Conservation (phyloP, 768 basidiomycete genomes). For the Symmetrospora coprosmae region DNA sequence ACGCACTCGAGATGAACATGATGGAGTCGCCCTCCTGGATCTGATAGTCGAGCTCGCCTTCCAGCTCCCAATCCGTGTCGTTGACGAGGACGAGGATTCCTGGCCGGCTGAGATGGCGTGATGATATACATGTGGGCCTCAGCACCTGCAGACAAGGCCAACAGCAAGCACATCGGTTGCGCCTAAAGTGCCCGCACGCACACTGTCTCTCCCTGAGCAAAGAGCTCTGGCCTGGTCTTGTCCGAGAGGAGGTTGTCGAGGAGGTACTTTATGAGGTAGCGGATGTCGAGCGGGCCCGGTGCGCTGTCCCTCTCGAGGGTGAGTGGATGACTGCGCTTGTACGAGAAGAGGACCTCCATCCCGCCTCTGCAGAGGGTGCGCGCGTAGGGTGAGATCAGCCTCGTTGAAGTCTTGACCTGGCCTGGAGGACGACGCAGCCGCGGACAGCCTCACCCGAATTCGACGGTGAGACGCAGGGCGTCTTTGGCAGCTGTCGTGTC, state of each 20-base stretch:
- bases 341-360: conserved; percentile 68
- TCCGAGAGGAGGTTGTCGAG: conserved; percentile 51
- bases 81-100: conserved; percentile 95
- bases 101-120: conserved; percentile 61
- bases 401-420: neutral
- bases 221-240: conserved; percentile 72
- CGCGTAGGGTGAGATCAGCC: too few species aligned
- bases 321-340: conserved; percentile 50
- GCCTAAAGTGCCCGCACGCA: too few species aligned
- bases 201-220: conserved; percentile 76
- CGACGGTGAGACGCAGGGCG: conserved; percentile 25
- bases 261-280: conserved; percentile 65
- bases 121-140: neutral
- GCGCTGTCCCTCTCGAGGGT: conserved; percentile 44
- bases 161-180: neutral
- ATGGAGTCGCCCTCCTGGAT: conserved; percentile 70
- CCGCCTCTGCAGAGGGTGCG: too few species aligned
- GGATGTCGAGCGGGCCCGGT: conserved; percentile 46
- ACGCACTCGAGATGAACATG: conserved; percentile 56
- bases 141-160: neutral
- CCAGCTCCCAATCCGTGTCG: conserved; percentile 93
- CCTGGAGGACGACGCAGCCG: neutral
- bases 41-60: conserved; percentile 76
- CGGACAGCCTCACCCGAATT: conserved; percentile 30
- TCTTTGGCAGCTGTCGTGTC: neutral